Evolutionary conservation across 345 rosid species (phyloP), one percentile per base, ranked within the genome.

Genomic region (Brassica nigra): DNA sequence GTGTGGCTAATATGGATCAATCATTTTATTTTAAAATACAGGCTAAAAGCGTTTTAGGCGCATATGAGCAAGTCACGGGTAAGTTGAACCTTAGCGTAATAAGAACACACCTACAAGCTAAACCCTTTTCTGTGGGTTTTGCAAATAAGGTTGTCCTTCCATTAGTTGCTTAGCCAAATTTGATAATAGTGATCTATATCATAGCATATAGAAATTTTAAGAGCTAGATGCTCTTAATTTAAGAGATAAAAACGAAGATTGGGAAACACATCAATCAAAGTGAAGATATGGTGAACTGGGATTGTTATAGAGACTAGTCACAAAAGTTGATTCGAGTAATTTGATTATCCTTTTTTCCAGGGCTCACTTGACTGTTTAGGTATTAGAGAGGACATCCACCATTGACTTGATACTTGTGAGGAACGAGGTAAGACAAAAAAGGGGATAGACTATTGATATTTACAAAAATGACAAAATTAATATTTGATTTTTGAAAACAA

Each of bases 51-150:
- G 65, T 33, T 42, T 44, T 77, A 62, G 70, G 80, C 29, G 44
- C 65, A 52, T 70, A 63, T 36, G 76, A 70, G 65, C 42, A 16
- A 65, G 81, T 71, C 73, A 78, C 81, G 73, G 81, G 39, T 28
- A 54, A 52, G 34, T 52, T 63, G 58, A 71, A 37, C 10, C 12
- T 78, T 71, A 59, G 36, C 81, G 39, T 71, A 78, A 27, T 64
- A 55, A 54, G 61, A 78, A 78, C 66, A 78, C 59, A 18, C 81
- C 66, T 78, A 71, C 49, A 64, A 64, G 52, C 76, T 70, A 63
- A 52, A 71, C 16, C 15, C 42, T 34, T 70, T 15, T 28, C 9
- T 15, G 69, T 10, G 79, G 71, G 49, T 58, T 76, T 49, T 70
- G 61, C 71, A 71, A 71, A 37, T 28, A 18, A n/a, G 27, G 67